Conservation (phyloP, 306 rosid genomes). For the Pyrus communis region DNA sequence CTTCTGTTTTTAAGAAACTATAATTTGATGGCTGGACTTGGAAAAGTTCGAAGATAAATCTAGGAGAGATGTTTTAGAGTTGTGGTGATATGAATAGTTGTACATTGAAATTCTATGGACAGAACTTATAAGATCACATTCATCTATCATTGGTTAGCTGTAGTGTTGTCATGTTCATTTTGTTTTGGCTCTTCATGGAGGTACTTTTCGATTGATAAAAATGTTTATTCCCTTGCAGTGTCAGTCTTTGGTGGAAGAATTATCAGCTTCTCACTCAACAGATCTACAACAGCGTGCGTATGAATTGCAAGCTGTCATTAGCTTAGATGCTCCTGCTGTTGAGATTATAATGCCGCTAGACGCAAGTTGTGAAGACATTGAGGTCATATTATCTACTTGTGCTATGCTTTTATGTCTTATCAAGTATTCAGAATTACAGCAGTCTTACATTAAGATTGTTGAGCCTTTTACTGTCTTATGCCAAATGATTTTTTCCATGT, state of each 20-base stretch:
- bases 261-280: constrained; percentile 78
- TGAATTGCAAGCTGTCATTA: constrained; percentile 65
- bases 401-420: not conserved
- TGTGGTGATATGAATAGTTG: not conserved
- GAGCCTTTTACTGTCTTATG: not conserved
- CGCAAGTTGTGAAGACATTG: constrained; percentile 77
- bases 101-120: not conserved
- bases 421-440: not conserved
- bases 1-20: not conserved
- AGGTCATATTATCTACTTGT: constrained; percentile 36
- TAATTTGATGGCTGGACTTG: not conserved
- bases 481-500: not conserved
- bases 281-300: constrained; percentile 94
- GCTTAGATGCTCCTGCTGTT: constrained; percentile 51
- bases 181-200: constrained; percentile 15
- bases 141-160: not conserved
- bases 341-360: constrained; percentile 56
- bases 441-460: not conserved
- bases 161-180: not conserved
- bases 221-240: constrained; percentile 30
- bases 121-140: not conserved
- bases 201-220: constrained; percentile 1
- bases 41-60: not conserved
- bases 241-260: constrained; percentile 72
- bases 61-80: not conserved